Evolutionary conservation across 2,329 filamentous ascomycete species (phyloP), one percentile per base, ranked within the genome.

Genomic region (Alternaria triticimaculans): DNA sequence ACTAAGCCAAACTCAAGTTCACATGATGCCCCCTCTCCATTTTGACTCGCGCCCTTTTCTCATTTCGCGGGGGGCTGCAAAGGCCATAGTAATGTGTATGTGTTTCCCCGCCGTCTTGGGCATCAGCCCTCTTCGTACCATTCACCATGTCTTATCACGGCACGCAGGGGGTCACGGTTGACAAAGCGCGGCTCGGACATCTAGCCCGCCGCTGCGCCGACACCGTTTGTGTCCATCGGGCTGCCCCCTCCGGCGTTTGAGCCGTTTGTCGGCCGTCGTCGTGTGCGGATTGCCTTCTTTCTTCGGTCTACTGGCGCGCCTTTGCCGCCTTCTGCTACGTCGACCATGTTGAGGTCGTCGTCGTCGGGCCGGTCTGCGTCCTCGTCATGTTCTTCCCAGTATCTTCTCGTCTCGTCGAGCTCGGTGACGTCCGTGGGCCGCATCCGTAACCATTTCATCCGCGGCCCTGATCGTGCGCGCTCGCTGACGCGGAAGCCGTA

Each of bases 401-500:
- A 85, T 48, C 81, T 73, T 60, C 77, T 75, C 64, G 81, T 81
- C 82, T 99, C 96, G 76, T 99, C 94, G 54, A 98, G 84, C 72
- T 97, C 92, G 46, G 86, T 89, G 59, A 97, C 85, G 75, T 97
- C 89, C 14, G 85, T 84, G 0, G 96, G 96, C 77, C 94, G 91
- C 81, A 91, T 90, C 70, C 96, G 89, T 72, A 99, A 84, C 96
- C 96, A 99, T 78, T 94, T 94, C 96, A 99, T 99, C 65, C 96
- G 88, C 12, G 96, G 96, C 0, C 96, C 96, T 23, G 92, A 94
- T 70, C 92, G 89, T 45, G 96, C 93, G 62, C 94, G 87, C 81
- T 98, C 96, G 18, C 92, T 95, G 21, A 99, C 96, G 65, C 92
- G 89, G 84, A 99, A 99, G 26, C 96, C 96, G 81, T 98, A 99